Conservation (phyloP, 2,329 filamentous ascomycete species). For the Lasiodiplodia sp. region DNA sequence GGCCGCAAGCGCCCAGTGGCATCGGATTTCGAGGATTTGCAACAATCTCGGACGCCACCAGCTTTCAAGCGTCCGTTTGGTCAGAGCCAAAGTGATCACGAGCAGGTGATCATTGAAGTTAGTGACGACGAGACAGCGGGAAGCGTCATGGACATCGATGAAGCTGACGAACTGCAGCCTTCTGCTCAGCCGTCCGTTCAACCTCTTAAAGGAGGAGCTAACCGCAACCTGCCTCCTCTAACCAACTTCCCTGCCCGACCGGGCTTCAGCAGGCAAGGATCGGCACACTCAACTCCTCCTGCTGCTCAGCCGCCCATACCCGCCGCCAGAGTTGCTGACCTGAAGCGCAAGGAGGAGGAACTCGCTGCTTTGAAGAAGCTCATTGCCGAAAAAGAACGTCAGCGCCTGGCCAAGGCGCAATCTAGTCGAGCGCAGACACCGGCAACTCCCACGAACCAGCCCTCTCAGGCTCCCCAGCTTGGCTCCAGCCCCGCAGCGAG, state of each 20-base stretch:
- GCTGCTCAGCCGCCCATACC: constrained; percentile 47
- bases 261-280: constrained; percentile 36
- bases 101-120: constrained; percentile 80
- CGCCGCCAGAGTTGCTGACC: constrained; percentile 49
- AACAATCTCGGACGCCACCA: constrained; percentile 26
- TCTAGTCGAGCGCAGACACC: constrained; percentile 29
- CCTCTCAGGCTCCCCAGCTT: constrained; percentile 7
- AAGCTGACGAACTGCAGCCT: constrained; percentile 45
- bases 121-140: constrained; percentile 74
- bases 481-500: constrained; percentile 1
- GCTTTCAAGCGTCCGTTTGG: constrained; percentile 68
- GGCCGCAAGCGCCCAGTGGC: constrained; percentile 64
- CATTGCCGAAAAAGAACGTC: constrained; percentile 53
- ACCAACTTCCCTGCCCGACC: constrained; percentile 40
- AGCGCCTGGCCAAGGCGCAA: constrained; percentile 28
- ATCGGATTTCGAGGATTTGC: constrained; percentile 28
- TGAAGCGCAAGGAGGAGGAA: constrained; percentile 57
- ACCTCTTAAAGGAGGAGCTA: not conserved
- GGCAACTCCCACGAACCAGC: constrained; percentile 11
- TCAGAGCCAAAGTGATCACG: constrained; percentile 61
- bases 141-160: constrained; percentile 72
- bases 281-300: constrained; percentile 42
- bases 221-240: constrained; percentile 29
- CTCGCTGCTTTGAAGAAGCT: constrained; percentile 56
- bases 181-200: constrained; percentile 24